A percentile compares a stretch with the other conserved stretches of the same genome.
Conservation (phyloP, 352 stramenopile genomes). For the Globisporangium solare region DNA sequence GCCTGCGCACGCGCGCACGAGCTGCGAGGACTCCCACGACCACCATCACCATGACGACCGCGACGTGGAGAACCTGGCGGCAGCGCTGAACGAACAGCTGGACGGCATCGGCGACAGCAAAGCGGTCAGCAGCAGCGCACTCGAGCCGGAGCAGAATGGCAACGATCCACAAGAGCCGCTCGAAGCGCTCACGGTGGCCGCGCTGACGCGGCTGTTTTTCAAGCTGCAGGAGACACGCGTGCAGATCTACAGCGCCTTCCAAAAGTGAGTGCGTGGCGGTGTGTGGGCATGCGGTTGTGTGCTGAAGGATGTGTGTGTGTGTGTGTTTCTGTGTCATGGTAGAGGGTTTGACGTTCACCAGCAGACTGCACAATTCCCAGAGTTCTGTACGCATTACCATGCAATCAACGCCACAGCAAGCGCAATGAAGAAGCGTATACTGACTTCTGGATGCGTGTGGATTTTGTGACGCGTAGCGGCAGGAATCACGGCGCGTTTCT, state of each 20-base stretch:
- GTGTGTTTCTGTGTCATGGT: not conserved
- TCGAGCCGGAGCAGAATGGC: constrained; percentile 8
- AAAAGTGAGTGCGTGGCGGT: constrained; percentile 22
- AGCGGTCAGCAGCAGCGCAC: not conserved
- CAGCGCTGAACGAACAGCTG: constrained; percentile 12
- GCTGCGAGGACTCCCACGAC: constrained; percentile 43
- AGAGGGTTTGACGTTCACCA: constrained; percentile 69
- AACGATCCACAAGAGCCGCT: constrained; percentile 3
- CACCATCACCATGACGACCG: not conserved
- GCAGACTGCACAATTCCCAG: constrained; percentile 51
- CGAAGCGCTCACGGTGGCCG: constrained; percentile 7
- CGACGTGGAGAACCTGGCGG: constrained; percentile 14
- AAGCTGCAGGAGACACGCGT: constrained; percentile 59
- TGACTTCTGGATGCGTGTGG: not conserved
- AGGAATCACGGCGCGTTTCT: constrained; percentile 60
- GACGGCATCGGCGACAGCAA: not conserved
- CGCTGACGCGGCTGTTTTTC: constrained; percentile 42
- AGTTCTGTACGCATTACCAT: constrained; percentile 45
- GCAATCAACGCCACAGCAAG: not conserved
- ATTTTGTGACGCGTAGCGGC: constrained; percentile 26
- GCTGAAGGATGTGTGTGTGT: not conserved
- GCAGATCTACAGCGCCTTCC: constrained; percentile 66
- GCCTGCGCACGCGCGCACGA: constrained; percentile 44
- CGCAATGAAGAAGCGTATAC: not conserved
- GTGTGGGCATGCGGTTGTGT: not conserved